Conservation (phyloP, 2,329 filamentous ascomycete species). For the Thielaviopsis euricoi region DNA sequence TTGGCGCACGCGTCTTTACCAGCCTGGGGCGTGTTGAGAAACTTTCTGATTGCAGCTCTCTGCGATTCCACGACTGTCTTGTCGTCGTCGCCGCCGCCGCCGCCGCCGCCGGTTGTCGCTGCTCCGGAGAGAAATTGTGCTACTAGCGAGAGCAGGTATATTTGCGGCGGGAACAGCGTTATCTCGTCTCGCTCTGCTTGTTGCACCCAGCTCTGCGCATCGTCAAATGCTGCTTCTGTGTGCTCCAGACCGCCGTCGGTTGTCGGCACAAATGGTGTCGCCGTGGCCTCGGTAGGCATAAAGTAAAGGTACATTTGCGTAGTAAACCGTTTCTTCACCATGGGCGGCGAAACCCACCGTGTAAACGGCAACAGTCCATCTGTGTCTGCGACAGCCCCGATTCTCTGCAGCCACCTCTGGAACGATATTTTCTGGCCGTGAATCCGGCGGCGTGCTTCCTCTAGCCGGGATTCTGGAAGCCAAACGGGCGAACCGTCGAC, state of each 20-base stretch:
- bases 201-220: constrained; percentile 51
- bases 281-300: constrained; percentile 37
- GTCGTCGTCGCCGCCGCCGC: too few species aligned
- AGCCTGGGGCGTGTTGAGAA: constrained; percentile 22
- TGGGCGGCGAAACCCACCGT: constrained; percentile 72
- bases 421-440: constrained; percentile 53
- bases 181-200: constrained; percentile 48
- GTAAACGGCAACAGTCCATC: constrained; percentile 67
- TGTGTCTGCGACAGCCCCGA: constrained; percentile 40
- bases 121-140: constrained; percentile 20
- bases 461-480: constrained; percentile 40
- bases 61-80: constrained; percentile 37
- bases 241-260: constrained; percentile 52
- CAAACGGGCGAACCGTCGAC: constrained; percentile 39
- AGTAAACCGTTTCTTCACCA: constrained; percentile 61
- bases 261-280: constrained; percentile 40
- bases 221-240: constrained; percentile 64
- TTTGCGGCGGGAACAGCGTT: constrained; percentile 82
- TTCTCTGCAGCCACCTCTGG: constrained; percentile 39
- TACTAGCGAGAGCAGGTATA: constrained; percentile 51
- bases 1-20: constrained; percentile 24
- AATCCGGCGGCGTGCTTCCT: constrained; percentile 49
- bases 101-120: constrained; percentile 6
- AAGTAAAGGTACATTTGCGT: constrained; percentile 97
- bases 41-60: constrained; percentile 27